Evolutionary conservation across 192 early-diverging fungal genomes (phyloP), one percentile per base, ranked within the genome.

Genomic region (Backusella westeae): DNA sequence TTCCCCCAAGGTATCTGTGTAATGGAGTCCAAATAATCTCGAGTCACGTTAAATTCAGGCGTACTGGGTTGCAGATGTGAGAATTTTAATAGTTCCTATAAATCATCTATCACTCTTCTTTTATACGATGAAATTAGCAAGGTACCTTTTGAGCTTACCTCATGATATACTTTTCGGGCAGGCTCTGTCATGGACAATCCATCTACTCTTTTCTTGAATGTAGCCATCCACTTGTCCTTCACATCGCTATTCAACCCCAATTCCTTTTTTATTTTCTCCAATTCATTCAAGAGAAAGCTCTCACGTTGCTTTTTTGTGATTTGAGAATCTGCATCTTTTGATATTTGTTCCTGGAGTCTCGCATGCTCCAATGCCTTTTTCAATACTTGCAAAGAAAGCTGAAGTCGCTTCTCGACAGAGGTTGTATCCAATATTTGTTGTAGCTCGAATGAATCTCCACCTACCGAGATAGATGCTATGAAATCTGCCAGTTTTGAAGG

Each of bases 181-280:
- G 86, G 88, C 29, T 89, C 93, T 10, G 96, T 95, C 95, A 99
- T 97, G 26, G 84, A 84, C 67, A 98, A 85, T 79, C 92, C 89
- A 69, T 86, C 82, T 0, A 91, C 94, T 75, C 94, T 91, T 72
- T 91, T 94, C 78, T 92, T 96, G 80, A 98, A 99, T 79, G 92
- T 92, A 69, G 94, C 94, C n/a, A 98, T 91, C 67, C 98, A 83
- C 81, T 98, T 99, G 76, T 99, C 97, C 84, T 99, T 99, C 41
- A 97, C 96, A 78, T 99, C 98, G 52, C 88, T 90, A 79, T 99
- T 96, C 39, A 98, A 89, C 15, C 98, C 98, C 17, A 99, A 87
- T 85, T 99, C 96, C 88, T 97, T 97, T 84, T 99, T 99, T 80
- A 99, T 99, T 0, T 96, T 96, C 84, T 98, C 97, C 74, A 99